These are phyloP conservation scores for Candida vartiovaarae DNA, from an alignment of 805 yeast species.

Conservation along the genomic window DNA sequence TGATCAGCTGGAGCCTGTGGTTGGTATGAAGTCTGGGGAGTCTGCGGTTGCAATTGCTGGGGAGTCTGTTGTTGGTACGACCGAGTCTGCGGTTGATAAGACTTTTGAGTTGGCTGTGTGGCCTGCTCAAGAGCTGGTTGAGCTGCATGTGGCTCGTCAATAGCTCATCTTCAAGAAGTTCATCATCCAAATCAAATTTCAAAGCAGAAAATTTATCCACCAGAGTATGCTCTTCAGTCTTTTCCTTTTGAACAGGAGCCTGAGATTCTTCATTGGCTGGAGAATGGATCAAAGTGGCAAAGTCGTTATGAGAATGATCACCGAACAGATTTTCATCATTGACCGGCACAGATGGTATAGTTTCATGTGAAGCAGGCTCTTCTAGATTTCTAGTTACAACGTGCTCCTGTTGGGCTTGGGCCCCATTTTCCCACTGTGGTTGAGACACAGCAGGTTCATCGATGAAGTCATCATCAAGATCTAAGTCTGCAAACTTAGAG, in stretches of 20 bases:
- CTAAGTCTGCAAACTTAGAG: no score
- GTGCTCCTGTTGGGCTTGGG: no score
- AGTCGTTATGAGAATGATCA: neutral
- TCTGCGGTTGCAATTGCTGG: neutral
- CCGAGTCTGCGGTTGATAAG: no score
- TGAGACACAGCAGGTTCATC: no score
- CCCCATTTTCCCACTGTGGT: no score
- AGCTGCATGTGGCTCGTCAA: neutral
- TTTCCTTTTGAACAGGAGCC: neutral
- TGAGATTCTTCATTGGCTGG: neutral
- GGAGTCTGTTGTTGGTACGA: neutral
- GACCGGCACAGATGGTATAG: neutral
- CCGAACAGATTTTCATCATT: neutral
- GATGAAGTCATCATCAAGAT: no score
- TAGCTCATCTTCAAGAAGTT: constrained; percentile 34
- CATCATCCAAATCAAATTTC: constrained; percentile 35
- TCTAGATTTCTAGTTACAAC: no score
- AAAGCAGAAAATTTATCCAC: constrained; percentile 34
- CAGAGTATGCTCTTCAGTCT: neutral
- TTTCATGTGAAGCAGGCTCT: no score
- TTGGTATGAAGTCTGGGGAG: neutral
- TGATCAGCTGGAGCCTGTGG: constrained; percentile 1
- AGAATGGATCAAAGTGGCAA: neutral
- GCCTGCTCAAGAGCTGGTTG: no score
- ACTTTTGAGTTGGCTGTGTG: no score